Evolutionary conservation across 148 eudicot genomes (phyloP), one percentile per base, ranked within the genome.

Genomic region (Silene latifolia): DNA sequence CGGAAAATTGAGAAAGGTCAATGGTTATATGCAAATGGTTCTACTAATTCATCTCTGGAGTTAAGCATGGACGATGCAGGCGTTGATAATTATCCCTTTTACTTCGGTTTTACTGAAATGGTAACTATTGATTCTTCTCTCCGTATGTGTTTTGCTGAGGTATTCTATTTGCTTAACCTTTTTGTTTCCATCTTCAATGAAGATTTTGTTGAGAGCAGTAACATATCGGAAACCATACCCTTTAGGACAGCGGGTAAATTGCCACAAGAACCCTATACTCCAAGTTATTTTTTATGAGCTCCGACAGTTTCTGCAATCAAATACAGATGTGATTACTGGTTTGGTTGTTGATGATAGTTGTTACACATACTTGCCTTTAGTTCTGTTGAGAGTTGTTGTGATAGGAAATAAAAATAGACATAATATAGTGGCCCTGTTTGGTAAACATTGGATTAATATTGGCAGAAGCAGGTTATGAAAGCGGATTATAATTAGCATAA

Each of bases 1-100:
- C 86, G 90, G 23, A 80, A 86, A 73, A 76, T 87, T 76, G 97
- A 91, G 89, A 77, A 79, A 63, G 91, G 97, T 60, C 87, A 80
- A 62, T 91, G 97, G 97, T 68, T 87, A 75, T 87, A 47, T 84
- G 87, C 92, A 78, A 78, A 68, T 76, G 86, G 88, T 57, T 78
- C 85, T 53, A 21, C 85, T 32, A 76, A 76, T 68, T 77, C 82
- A 18, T 27, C 79, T 65, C 83, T 85, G 14, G 86, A 86, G 48
- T 29, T 78, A 63, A 62, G 71, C 85, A 61, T 82, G 72, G 85
- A 82, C 17, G 83, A 85, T 35, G 84, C 75, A 80, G 24, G 58
- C 32, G 58, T 65, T 24, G 81, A 79, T 63, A 83, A 60, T 78
- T 84, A 82, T 71, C 87, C 80, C 18, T 76, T 73, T 79, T 86